These are phyloP conservation scores for Aureobasidium uvarum DNA, from an alignment of 2,329 filamentous ascomycete species.

Conservation along the genomic window DNA sequence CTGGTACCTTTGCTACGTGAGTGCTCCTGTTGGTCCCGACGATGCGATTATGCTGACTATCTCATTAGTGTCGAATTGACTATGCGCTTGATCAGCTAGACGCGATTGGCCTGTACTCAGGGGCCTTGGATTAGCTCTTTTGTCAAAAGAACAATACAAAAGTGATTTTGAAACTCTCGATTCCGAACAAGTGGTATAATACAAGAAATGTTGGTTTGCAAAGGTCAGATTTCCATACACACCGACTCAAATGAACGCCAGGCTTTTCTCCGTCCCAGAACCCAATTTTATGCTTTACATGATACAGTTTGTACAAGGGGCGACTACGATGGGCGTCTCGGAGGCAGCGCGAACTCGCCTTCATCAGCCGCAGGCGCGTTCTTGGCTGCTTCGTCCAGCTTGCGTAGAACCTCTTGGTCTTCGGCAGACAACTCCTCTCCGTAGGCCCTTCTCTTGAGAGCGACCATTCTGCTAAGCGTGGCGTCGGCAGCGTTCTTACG, in stretches of 20 bases:
- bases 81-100: slow-evolving; percentile 25
- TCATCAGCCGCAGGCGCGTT: slow-evolving; percentile 1
- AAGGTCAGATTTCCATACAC: slow-evolving; percentile 14
- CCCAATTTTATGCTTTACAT: slow-evolving; percentile 23
- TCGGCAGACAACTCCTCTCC: slow-evolving; percentile 27
- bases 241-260: slow-evolving; percentile 16
- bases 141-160: neutral
- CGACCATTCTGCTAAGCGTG: slow-evolving; percentile 25
- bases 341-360: slow-evolving; percentile 10
- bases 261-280: slow-evolving; percentile 19
- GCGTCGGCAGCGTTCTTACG: slow-evolving; percentile 25
- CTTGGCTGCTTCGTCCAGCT: slow-evolving; percentile 19
- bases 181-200: slow-evolving; percentile 4
- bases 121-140: neutral
- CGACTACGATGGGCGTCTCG: slow-evolving; percentile 7
- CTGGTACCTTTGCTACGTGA: slow-evolving; percentile 89
- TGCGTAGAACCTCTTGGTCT: slow-evolving; percentile 26
- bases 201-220: neutral
- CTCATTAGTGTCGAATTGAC: slow-evolving; percentile 20
- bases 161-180: neutral
- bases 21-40: slow-evolving; percentile 28
- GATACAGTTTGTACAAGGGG: slow-evolving; percentile 5
- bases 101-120: neutral
- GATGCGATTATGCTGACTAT: neutral
- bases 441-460: slow-evolving; percentile 26